phyloP scores from a whole-genome alignment of 352 stramenopile genomes.

The Globisporangium middletonii region DNA sequence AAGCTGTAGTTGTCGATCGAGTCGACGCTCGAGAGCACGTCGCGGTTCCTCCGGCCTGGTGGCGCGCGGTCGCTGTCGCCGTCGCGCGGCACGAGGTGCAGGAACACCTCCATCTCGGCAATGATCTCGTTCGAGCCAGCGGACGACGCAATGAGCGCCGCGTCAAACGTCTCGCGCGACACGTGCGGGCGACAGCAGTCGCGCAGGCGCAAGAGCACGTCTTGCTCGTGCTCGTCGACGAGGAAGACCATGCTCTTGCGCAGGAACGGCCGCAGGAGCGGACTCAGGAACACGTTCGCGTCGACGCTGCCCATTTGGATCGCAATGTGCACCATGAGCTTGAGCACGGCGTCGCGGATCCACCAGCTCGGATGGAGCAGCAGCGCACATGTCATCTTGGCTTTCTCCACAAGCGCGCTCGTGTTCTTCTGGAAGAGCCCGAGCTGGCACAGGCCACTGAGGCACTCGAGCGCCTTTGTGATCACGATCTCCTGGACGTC shows the following conservation, averaged over 20 bases:
- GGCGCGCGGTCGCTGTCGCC: constrained; percentile 14
- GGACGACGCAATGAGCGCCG: constrained; percentile 60
- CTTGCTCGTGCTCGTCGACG: constrained; percentile 45
- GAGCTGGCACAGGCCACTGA: constrained; percentile 88
- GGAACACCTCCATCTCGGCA: constrained; percentile 41
- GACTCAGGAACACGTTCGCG: constrained; percentile 89
- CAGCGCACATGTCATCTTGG: constrained; percentile 75
- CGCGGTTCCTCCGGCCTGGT: constrained; percentile 23
- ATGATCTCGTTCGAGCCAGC: constrained; percentile 45
- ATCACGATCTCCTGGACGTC: constrained; percentile 96
- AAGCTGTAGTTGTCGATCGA: constrained; percentile 57
- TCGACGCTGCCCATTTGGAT: constrained; percentile 88
- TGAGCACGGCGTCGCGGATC: constrained; percentile 79
- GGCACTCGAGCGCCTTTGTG: constrained; percentile 87
- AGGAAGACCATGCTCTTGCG: constrained; percentile 78
- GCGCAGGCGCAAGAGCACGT: constrained; percentile 48
- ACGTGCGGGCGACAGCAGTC: constrained; percentile 66
- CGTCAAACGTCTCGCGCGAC: constrained; percentile 82
- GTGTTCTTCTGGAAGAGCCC: constrained; percentile 88
- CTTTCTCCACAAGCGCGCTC: constrained; percentile 79
- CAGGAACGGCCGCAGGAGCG: constrained; percentile 87
- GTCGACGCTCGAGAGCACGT: constrained; percentile 58
- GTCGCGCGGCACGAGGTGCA: constrained; percentile 23
- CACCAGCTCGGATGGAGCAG: constrained; percentile 87
- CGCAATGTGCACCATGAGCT: constrained; percentile 83